phyloP scores from a whole-genome alignment of 768 basidiomycete species.

The Amanita rubescens region DNA sequence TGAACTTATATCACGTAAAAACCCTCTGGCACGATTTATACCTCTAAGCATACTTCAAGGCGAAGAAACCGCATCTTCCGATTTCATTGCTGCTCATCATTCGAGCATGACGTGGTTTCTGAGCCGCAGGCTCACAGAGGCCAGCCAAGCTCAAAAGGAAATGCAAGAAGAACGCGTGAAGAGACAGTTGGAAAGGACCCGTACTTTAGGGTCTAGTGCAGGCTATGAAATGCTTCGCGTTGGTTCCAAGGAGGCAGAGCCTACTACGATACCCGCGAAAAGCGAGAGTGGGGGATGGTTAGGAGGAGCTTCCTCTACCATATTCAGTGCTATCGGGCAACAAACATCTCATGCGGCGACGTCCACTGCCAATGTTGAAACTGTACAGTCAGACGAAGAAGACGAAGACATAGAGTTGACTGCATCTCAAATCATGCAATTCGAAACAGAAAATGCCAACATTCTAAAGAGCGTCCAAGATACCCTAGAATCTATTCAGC shows the following conservation, averaged over 20 bases:
- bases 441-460: conserved; percentile 86
- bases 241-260: conserved; percentile 22
- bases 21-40: conserved; percentile 61
- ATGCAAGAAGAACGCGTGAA: conserved; percentile 93
- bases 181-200: conserved; percentile 78
- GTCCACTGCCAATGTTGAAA: conserved; percentile 22
- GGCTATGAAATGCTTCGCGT: conserved; percentile 52
- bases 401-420: conserved; percentile 80
- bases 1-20: conserved; percentile 59
- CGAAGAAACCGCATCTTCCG: conserved; percentile 43
- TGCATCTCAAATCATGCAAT: conserved; percentile 83
- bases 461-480: conserved; percentile 81
- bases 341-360: conserved; percentile 31
- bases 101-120: conserved; percentile 92
- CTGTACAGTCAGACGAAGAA: conserved; percentile 49
- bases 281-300: conserved; percentile 40
- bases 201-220: conserved; percentile 77
- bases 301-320: conserved; percentile 47
- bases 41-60: conserved; percentile 63
- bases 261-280: conserved; percentile 15
- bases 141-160: conserved; percentile 72
- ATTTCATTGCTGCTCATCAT: conserved; percentile 86
- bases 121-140: conserved; percentile 68
- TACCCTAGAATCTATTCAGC: conserved; percentile 81
- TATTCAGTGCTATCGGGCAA: conserved; percentile 41